A percentile compares a stretch with the other conserved stretches of the same genome.
These are phyloP conservation scores for Clavariopsis aquatica DNA, from an alignment of 495 filamentous ascomycete species.

Conservation along the genomic window DNA sequence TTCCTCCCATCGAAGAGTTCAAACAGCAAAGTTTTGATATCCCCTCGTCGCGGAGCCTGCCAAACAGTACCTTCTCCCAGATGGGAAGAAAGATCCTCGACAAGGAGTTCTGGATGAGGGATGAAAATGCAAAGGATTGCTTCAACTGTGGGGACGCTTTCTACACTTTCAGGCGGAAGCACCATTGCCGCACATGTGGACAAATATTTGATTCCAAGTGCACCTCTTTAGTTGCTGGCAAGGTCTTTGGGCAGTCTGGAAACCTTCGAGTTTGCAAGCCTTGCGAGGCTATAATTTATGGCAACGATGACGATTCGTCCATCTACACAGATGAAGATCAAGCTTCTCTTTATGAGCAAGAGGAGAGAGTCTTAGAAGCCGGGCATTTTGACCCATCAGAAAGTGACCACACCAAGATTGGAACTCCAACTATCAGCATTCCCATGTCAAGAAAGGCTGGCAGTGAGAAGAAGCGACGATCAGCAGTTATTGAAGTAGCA, in stretches of 20 bases:
- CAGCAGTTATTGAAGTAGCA: constrained; percentile 88
- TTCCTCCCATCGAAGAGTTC: constrained; percentile 31
- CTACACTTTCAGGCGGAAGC: constrained; percentile 90
- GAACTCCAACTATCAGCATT: constrained; percentile 48
- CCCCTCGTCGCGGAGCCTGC: constrained; percentile 36
- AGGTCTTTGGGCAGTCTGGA: constrained; percentile 82
- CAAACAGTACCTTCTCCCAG: constrained; percentile 64
- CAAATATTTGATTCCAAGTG: constrained; percentile 98
- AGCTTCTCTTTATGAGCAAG: constrained; percentile 33
- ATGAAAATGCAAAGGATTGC: constrained; percentile 97
- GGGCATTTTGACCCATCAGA: constrained; percentile 29
- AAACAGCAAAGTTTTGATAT: constrained; percentile 9
- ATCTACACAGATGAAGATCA: constrained; percentile 73
- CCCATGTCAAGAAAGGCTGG: constrained; percentile 71
- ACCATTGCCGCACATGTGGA: constrained; percentile 91
- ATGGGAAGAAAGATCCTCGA: constrained; percentile 82
- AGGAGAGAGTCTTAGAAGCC: constrained; percentile 1
- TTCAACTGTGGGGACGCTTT: constrained; percentile 89
- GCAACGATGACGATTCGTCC: constrained; percentile 84
- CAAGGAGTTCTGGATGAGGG: constrained; percentile 98
- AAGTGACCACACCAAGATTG: constrained; percentile 43
- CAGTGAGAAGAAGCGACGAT: constrained; percentile 76
- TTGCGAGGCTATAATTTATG: constrained; percentile 90
- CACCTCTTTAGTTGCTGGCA: constrained; percentile 82
- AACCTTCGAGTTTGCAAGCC: constrained; percentile 89